phyloP scores from a whole-genome alignment of 2,329 filamentous ascomycete species.

The Penicillium concentricum region DNA sequence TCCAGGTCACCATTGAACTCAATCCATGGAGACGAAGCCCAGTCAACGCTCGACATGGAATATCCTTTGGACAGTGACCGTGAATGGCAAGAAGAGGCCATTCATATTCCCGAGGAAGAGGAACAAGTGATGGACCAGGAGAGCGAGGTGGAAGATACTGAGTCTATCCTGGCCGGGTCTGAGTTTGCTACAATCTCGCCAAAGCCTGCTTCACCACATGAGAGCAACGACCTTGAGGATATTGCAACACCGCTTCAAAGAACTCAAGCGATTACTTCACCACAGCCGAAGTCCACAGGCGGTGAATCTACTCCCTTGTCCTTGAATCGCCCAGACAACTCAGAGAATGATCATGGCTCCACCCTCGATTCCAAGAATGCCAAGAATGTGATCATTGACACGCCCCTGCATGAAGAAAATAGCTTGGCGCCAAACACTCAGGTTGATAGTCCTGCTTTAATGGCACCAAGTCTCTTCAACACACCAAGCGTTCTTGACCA shows the following conservation, averaged over 20 bases:
- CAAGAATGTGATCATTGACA: slow-evolving; percentile 15
- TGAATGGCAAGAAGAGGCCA: slow-evolving; percentile 18
- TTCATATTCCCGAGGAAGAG: neutral
- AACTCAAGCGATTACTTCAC: slow-evolving; percentile 17
- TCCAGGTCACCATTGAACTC: neutral
- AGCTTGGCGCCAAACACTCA: slow-evolving; percentile 14
- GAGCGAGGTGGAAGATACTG: slow-evolving; percentile 20
- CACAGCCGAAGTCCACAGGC: slow-evolving; percentile 22
- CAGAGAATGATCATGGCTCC: slow-evolving; percentile 13
- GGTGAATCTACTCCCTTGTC: slow-evolving; percentile 4
- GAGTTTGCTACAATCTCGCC: neutral
- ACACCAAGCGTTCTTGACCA: slow-evolving; percentile 15
- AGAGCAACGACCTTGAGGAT: slow-evolving; percentile 12
- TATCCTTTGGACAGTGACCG: neutral
- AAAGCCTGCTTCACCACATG: neutral
- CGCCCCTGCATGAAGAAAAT: slow-evolving; percentile 9
- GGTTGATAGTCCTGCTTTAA: slow-evolving; percentile 13
- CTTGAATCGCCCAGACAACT: slow-evolving; percentile 11
- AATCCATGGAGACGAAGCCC: neutral
- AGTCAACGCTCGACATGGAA: too few relatives aligned
- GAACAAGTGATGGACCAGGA: slow-evolving; percentile 8
- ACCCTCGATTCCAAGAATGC: slow-evolving; percentile 27
- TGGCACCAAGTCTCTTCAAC: slow-evolving; percentile 9
- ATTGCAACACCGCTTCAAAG: slow-evolving; percentile 13
- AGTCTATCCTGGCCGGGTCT: slow-evolving; percentile 4